Evolutionary conservation across 768 basidiomycete genomes (phyloP), one percentile per base, ranked within the genome.

Genomic region (Termitomyces sp.): DNA sequence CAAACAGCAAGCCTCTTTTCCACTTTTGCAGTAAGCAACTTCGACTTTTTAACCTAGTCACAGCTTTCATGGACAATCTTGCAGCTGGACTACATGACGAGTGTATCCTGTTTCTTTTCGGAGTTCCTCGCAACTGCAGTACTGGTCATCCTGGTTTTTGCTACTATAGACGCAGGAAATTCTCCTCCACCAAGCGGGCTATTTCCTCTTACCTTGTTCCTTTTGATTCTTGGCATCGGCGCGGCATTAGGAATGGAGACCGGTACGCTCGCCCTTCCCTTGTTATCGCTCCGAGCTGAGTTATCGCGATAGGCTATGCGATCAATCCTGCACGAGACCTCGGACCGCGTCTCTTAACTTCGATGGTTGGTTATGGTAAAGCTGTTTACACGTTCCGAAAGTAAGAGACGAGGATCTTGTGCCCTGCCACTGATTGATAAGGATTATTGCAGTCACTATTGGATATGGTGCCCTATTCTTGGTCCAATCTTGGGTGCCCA

Each of bases 341-440:
- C 37, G 88, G 88, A 17, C 88, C 88, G 7, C 78, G 88, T 28
- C 69, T 90, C 50, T 68, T 88, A 62, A 86, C 85, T 1, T 79
- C 87, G 5, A 83, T 88, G 77, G 85, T 79, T 8, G 88, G 87
- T 2, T 90, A 87, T 62, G 86, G 86, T 33, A 74, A 67, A 38
- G 66, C 69, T 51, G 73, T 78, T 9, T 78, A 68, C 56, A 71
- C 68, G 11, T 77, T 72, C 59, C 65, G 75, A 60, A 73, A 71
- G 75, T 81, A 68, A 46, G 80, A 68, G 67, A 43, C 40, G 19
- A 14, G 46, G 14, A 28, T 41, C 28, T 44, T 33, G n/a, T 47
- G 45, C 19, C 9, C 17, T 30, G 23, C 9, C 12, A 17, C 15
- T 40, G 37, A 40, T 3, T 51, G 28, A 30, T 38, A 28, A 46